phyloP scores from a whole-genome alignment of 164 flowering plant genomes.

The Nymphaea thermarum region DNA sequence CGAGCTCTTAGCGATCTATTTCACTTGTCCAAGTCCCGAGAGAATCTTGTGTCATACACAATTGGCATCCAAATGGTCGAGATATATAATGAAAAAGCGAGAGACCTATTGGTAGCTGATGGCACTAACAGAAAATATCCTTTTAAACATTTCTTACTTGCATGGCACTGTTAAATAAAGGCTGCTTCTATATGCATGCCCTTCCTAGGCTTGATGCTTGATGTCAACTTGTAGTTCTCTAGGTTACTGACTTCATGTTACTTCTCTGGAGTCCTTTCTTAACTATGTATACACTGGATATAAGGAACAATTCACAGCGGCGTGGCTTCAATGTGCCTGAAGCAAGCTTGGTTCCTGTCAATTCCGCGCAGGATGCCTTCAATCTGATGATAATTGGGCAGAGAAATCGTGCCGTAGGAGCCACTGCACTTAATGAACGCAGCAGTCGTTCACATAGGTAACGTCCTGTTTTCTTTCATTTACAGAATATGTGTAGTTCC shows the following conservation, averaged over 20 bases:
- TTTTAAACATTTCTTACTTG: slow-evolving; percentile 10
- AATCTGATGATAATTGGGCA: slow-evolving; percentile 75
- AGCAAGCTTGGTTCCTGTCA: slow-evolving; percentile 65
- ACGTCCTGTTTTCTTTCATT: not conserved
- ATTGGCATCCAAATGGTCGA: slow-evolving; percentile 89
- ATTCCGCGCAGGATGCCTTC: slow-evolving; percentile 61
- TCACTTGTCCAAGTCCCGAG: slow-evolving; percentile 44
- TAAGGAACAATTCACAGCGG: slow-evolving; percentile 60
- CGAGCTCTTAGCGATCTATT: slow-evolving; percentile 69
- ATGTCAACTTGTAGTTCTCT: not conserved
- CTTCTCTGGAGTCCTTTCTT: slow-evolving; percentile 16
- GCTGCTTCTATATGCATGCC: not conserved
- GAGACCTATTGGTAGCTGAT: slow-evolving; percentile 67
- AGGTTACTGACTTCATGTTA: not conserved
- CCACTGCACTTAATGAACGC: slow-evolving; percentile 83
- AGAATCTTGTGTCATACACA: slow-evolving; percentile 38
- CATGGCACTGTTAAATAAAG: too few relatives aligned
- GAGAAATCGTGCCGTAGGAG: slow-evolving; percentile 81
- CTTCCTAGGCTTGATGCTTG: not conserved
- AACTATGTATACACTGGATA: slow-evolving; percentile 55
- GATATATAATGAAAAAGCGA: slow-evolving; percentile 92
- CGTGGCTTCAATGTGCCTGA: slow-evolving; percentile 90
- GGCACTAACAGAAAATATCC: slow-evolving; percentile 85
- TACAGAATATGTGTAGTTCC: too few relatives aligned
- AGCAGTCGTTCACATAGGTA: slow-evolving; percentile 95